Evolutionary conservation across 305 asterid genomes (phyloP).

Genomic region (Fraxinus floribunda): DNA sequence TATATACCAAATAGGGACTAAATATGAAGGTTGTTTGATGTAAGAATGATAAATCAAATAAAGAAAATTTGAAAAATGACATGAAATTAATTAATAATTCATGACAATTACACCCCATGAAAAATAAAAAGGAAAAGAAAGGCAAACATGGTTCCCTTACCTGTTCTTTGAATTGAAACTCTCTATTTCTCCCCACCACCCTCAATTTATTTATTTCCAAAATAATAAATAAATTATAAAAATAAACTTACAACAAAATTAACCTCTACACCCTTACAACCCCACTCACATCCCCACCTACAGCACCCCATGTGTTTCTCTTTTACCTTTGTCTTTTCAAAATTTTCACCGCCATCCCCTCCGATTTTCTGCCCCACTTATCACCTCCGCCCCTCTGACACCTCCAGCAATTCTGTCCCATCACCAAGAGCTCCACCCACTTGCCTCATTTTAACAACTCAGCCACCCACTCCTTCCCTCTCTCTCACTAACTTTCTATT

Average conservation of each 20-base stretch:
- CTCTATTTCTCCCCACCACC: conserved; percentile 26
- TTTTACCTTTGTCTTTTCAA: conserved; percentile 20
- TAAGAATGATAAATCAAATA: not conserved
- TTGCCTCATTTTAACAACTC: conserved; percentile 28
- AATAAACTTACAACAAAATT: conserved; percentile 36
- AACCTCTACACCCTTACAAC: conserved; percentile 29
- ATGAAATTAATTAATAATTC: conserved; percentile 36
- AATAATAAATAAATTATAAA: conserved; percentile 62
- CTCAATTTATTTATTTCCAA: conserved; percentile 43
- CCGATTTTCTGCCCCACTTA: conserved; percentile 38
- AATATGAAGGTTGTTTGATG: not conserved
- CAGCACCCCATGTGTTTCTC: conserved; percentile 3
- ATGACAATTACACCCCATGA: conserved; percentile 60
- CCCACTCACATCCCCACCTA: not conserved
- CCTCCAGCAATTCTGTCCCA: conserved; percentile 48
- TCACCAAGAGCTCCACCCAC: conserved; percentile 36
- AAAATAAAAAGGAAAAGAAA: conserved; percentile 26
- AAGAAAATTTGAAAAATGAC: not conserved
- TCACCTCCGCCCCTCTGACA: conserved; percentile 52
- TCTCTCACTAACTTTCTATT: conserved; percentile 8
- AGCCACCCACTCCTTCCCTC: not conserved
- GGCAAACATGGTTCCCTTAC: conserved; percentile 31
- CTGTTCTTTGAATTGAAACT: conserved; percentile 24
- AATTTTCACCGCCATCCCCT: conserved; percentile 22
- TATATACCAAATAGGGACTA: not conserved